A percentile compares a stretch with the other conserved stretches of the same genome.
These are phyloP conservation scores for Stylonectria norvegica DNA, from an alignment of 2,329 filamentous ascomycete genomes.

Conservation along the genomic window DNA sequence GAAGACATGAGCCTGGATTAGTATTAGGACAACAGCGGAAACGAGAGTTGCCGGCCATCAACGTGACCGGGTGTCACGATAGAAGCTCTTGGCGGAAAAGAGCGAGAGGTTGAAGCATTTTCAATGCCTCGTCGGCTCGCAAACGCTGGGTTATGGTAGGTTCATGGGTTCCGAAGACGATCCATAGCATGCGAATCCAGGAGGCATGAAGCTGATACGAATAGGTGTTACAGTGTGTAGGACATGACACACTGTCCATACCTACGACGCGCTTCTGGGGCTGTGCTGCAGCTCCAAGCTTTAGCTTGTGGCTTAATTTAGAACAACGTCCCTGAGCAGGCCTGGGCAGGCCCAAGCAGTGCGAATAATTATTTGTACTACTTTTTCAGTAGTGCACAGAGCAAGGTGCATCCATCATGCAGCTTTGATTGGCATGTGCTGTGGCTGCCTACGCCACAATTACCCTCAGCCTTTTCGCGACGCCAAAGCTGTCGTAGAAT, in stretches of 20 bases:
- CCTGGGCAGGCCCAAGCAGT: too few relatives aligned
- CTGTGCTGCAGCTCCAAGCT: slow-evolving; percentile 3
- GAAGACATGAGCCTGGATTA: slow-evolving; percentile 29
- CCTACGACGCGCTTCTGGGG: slow-evolving; percentile 3
- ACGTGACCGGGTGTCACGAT: slow-evolving; percentile 23
- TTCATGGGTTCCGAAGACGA: slow-evolving; percentile 14
- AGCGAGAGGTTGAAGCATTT: slow-evolving; percentile 18
- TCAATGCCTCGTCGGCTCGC: slow-evolving; percentile 9
- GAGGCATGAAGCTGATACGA: slow-evolving; percentile 18
- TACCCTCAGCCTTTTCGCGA: slow-evolving; percentile 21
- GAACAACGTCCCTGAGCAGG: slow-evolving; percentile 19
- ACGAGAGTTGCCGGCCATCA: slow-evolving; percentile 17
- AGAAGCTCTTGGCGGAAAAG: slow-evolving; percentile 6
- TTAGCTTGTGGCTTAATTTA: slow-evolving; percentile 23
- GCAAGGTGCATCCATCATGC: too few relatives aligned
- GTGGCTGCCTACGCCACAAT: slow-evolving; percentile 28
- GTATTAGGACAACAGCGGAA: slow-evolving; percentile 4
- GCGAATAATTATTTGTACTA: too few relatives aligned
- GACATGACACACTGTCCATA: slow-evolving; percentile 16
- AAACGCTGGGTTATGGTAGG: slow-evolving; percentile 13
- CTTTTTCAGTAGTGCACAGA: too few relatives aligned
- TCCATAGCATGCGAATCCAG: slow-evolving; percentile 15
- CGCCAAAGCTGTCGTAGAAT: slow-evolving; percentile 15
- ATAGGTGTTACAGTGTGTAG: slow-evolving; percentile 14
- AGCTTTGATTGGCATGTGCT: slow-evolving; percentile 24